Base-by-base conservation (phyloP, 345 rosid species). In the Luvunga scandens region DNA sequence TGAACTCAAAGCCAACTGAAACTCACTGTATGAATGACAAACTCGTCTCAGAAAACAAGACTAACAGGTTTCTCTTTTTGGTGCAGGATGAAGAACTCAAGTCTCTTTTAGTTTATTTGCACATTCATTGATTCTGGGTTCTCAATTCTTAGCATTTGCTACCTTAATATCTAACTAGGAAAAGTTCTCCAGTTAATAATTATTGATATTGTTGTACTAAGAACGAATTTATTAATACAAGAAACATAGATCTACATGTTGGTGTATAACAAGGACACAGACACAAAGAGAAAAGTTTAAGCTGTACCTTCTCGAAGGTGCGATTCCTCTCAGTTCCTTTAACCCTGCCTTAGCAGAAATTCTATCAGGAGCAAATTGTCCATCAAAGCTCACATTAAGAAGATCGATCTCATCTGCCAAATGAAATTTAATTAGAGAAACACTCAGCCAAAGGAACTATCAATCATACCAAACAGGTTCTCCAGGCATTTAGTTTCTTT, bases 361-460 rank as follows among this genome's bases (percentile, higher is more conserved):
- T 84, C 99, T 89, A 81, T 95, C 99, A 66, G 98, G 99, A 77
- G 99, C 99, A 80, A 85, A 77, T 77, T 88, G 86, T 42, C 98
- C 93, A 73, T 95, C 99, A 82, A 95, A 95, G 78, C 99, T 93
- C 61, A 95, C 90, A 84, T 92, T 93, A 67, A 95, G 97, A 34
- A 95, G 90, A 80, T 95, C 99, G 80, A 95, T 88, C 77, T 88
- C 96, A 88, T 85, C 99, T 95, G 88, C 71, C 79, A 80, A 39
- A 45, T 73, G 69, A 53, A 22, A 82, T 66, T 62, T 6, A 38
- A 74, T 61, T 30, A 56, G 24, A 76, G 38, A 77, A 77, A 61
- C 13, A 76, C 31, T 74, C 38, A 63, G 30, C 42, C 45, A 6
- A 79, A 63, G 24, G 10, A 36, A 31, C 10, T 28, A 53, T 45